These are phyloP conservation scores for Drechslera avenae DNA, from an alignment of 2,329 filamentous ascomycete genomes.

Conservation along the genomic window DNA sequence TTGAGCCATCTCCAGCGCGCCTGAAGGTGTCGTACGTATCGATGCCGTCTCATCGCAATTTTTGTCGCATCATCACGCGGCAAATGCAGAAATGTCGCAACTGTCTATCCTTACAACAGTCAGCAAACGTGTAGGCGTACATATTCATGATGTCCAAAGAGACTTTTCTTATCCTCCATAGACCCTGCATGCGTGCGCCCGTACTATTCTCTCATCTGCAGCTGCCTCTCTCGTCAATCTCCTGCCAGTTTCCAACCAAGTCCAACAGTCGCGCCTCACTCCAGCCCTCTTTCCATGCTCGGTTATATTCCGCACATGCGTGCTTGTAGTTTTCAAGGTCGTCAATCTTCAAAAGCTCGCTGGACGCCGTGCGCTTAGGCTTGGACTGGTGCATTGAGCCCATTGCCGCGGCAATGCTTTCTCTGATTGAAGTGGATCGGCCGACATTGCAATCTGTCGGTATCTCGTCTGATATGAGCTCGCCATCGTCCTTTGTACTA, in stretches of 20 bases:
- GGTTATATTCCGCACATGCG: background rate
- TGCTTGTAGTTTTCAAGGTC: background rate
- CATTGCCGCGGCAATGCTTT: background rate
- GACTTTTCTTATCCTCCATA: no score
- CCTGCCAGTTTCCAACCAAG: background rate
- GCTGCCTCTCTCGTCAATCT: no score
- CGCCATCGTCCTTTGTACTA: background rate
- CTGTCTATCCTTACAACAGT: no score
- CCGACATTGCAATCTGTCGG: conserved; percentile 1
- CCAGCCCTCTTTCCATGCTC: background rate
- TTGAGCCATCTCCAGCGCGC: no score
- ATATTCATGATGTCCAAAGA: no score
- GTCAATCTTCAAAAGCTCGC: conserved; percentile 2
- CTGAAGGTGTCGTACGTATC: no score
- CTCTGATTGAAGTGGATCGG: background rate
- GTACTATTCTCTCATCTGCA: no score
- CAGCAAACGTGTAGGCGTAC: no score
- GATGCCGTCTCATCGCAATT: no score
- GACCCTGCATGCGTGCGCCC: no score
- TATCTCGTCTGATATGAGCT: background rate
- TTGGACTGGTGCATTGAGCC: background rate
- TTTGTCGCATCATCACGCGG: no score
- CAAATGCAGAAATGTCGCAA: no score
- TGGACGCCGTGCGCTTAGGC: background rate
- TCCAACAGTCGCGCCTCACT: background rate